These are phyloP conservation scores for Coemansia guatemalensis DNA, from an alignment of 192 early-diverging fungal species.

Conservation along the genomic window DNA sequence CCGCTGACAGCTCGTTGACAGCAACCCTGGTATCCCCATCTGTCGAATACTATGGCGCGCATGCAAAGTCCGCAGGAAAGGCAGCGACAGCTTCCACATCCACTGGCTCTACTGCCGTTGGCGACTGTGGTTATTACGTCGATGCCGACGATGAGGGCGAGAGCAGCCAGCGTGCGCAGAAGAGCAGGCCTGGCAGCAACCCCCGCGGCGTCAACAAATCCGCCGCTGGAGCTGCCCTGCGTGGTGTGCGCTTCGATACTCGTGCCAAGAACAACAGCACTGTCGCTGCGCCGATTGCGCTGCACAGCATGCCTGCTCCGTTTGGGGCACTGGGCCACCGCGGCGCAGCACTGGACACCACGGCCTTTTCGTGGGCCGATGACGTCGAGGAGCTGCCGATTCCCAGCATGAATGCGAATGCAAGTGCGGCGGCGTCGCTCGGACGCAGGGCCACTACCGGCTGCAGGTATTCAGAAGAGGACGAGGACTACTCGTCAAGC, in stretches of 20 bases:
- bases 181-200: not conserved
- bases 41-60: slow-evolving; percentile 46
- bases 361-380: slow-evolving; percentile 54
- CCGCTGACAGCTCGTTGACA: slow-evolving; percentile 51
- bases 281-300: slow-evolving; percentile 8
- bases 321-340: slow-evolving; percentile 15
- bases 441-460: not conserved
- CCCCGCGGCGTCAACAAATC: not conserved
- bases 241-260: slow-evolving; percentile 13
- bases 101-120: slow-evolving; percentile 9
- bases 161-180: slow-evolving; percentile 11
- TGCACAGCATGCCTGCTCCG: slow-evolving; percentile 41
- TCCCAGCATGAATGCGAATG: slow-evolving; percentile 20
- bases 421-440: slow-evolving; percentile 9
- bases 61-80: slow-evolving; percentile 12
- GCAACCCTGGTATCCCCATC: slow-evolving; percentile 48
- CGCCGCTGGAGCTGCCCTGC: not conserved
- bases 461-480: slow-evolving; percentile 4
- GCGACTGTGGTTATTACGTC: slow-evolving; percentile 11
- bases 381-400: slow-evolving; percentile 54
- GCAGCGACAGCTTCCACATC: not conserved
- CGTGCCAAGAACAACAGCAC: not conserved
- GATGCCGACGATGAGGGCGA: slow-evolving; percentile 50
- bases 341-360: slow-evolving; percentile 12
- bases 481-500: slow-evolving; percentile 40